A percentile compares a stretch with the other conserved stretches of the same genome.
Evolutionary conservation across 2,329 filamentous ascomycete species (phyloP).

Genomic region (Ophiostoma sp.): DNA sequence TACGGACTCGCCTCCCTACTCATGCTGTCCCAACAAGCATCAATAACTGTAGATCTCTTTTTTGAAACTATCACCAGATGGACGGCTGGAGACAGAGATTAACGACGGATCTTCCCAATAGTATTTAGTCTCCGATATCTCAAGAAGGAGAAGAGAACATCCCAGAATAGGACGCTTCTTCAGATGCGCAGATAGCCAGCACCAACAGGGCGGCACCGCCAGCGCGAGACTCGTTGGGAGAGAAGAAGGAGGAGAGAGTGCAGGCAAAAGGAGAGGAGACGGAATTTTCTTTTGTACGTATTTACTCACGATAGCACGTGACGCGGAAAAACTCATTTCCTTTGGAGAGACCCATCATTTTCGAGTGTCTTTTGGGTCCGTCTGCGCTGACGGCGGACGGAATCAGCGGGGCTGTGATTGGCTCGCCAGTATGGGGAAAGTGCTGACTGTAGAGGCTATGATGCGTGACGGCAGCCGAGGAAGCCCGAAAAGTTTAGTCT

Average conservation of each 20-base stretch:
- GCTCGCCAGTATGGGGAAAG: slow-evolving; percentile 15
- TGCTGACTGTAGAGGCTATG: slow-evolving; percentile 9
- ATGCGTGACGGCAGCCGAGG: slow-evolving; percentile 38
- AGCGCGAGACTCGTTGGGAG: slow-evolving; percentile 19
- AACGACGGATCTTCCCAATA: slow-evolving; percentile 47
- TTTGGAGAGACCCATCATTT: not conserved
- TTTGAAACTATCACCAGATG: slow-evolving; percentile 54
- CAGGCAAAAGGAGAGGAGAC: slow-evolving; percentile 22
- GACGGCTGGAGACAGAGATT: slow-evolving; percentile 49
- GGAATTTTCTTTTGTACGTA: not conserved
- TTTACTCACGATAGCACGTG: slow-evolving; percentile 16
- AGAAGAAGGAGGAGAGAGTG: slow-evolving; percentile 29
- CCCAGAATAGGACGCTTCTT: slow-evolving; percentile 17
- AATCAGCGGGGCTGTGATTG: slow-evolving; percentile 27
- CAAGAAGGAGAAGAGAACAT: slow-evolving; percentile 23
- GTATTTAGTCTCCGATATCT: slow-evolving; percentile 41
- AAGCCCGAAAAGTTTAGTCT: slow-evolving; percentile 28
- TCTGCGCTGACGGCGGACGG: slow-evolving; percentile 26
- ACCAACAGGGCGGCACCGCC: slow-evolving; percentile 28
- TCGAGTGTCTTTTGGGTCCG: too few species aligned
- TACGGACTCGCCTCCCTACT: not conserved
- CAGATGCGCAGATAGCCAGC: slow-evolving; percentile 6
- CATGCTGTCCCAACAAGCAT: not conserved
- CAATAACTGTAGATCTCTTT: slow-evolving; percentile 51
- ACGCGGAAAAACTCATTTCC: slow-evolving; percentile 25